Conservation (phyloP, 257 asterid genomes). For the Capsicum pubescens region DNA sequence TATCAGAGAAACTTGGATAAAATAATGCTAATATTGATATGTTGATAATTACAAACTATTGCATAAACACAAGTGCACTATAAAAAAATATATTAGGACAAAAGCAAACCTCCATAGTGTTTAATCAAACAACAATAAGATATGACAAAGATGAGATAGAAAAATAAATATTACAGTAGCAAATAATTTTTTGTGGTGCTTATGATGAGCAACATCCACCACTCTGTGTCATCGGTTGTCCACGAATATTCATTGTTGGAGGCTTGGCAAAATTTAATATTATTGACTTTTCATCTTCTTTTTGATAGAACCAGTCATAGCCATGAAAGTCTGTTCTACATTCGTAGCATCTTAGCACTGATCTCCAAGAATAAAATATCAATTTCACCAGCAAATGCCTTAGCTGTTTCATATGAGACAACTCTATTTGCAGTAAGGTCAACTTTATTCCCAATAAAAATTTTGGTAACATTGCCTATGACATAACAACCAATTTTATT, state of each 20-base stretch:
- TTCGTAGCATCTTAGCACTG: slow-evolving; percentile 29
- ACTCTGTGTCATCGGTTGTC: slow-evolving; percentile 26
- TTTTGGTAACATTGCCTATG: slow-evolving; percentile 24
- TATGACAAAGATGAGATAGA: neutral
- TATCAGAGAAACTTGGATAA: neutral
- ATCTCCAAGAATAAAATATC: slow-evolving; percentile 28
- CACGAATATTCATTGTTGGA: slow-evolving; percentile 25
- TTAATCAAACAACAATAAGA: slow-evolving; percentile 13
- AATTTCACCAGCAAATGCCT: slow-evolving; percentile 30
- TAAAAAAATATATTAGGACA: neutral
- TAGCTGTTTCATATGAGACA: slow-evolving; percentile 25
- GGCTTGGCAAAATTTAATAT: slow-evolving; percentile 9
- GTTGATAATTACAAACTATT: slow-evolving; percentile 20
- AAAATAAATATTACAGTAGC: slow-evolving; percentile 18
- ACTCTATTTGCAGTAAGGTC: slow-evolving; percentile 27
- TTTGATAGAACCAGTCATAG: slow-evolving; percentile 25
- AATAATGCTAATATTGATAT: slow-evolving; percentile 6
- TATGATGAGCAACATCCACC: slow-evolving; percentile 29
- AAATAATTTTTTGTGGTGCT: neutral
- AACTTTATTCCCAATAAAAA: slow-evolving; percentile 26
- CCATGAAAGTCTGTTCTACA: slow-evolving; percentile 29
- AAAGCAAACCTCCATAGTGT: neutral
- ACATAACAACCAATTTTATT: slow-evolving; percentile 26
- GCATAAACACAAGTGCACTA: neutral
- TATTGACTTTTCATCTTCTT: slow-evolving; percentile 26